These are phyloP conservation scores for Arachnomyces sp. DNA, from an alignment of 2,329 filamentous ascomycete genomes.

Conservation along the genomic window DNA sequence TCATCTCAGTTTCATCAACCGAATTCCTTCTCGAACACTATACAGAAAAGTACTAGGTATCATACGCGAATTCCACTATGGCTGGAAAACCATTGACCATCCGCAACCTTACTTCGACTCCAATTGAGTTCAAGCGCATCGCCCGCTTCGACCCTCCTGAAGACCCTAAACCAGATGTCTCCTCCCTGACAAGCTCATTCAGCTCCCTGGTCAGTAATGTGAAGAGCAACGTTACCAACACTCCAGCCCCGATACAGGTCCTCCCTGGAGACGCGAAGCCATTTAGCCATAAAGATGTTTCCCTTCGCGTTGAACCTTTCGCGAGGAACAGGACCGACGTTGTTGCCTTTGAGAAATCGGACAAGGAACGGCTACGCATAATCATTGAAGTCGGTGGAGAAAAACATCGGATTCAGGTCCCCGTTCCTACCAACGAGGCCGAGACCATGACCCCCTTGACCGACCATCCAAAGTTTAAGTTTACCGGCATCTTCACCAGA, in stretches of 20 bases:
- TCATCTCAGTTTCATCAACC: too few relatives aligned
- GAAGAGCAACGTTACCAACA: slow-evolving; percentile 32
- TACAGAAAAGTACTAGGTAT: too few relatives aligned
- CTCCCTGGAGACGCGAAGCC: slow-evolving; percentile 45
- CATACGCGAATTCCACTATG: slow-evolving; percentile 23
- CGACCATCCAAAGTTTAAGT: slow-evolving; percentile 44
- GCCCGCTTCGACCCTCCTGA: slow-evolving; percentile 61
- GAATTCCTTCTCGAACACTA: too few relatives aligned
- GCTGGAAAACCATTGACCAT: slow-evolving; percentile 52
- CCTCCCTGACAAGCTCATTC: slow-evolving; percentile 41
- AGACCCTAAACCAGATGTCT: slow-evolving; percentile 25
- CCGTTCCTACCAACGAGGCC: slow-evolving; percentile 53
- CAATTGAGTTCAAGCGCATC: slow-evolving; percentile 62
- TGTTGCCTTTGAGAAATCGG: slow-evolving; percentile 46
- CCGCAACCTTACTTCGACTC: slow-evolving; percentile 69
- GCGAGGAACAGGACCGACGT: slow-evolving; percentile 56
- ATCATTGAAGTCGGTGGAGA: slow-evolving; percentile 59
- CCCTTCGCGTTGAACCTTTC: slow-evolving; percentile 61
- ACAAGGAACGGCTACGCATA: slow-evolving; percentile 61
- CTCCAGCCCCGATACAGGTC: slow-evolving; percentile 38
- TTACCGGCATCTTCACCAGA: slow-evolving; percentile 58
- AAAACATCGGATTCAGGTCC: slow-evolving; percentile 64
- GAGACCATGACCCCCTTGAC: slow-evolving; percentile 52
- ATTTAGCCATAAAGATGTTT: slow-evolving; percentile 54
- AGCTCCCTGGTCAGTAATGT: slow-evolving; percentile 29